phyloP scores from a whole-genome alignment of 2,329 filamentous ascomycete genomes.

The Pezicula radicicola region DNA sequence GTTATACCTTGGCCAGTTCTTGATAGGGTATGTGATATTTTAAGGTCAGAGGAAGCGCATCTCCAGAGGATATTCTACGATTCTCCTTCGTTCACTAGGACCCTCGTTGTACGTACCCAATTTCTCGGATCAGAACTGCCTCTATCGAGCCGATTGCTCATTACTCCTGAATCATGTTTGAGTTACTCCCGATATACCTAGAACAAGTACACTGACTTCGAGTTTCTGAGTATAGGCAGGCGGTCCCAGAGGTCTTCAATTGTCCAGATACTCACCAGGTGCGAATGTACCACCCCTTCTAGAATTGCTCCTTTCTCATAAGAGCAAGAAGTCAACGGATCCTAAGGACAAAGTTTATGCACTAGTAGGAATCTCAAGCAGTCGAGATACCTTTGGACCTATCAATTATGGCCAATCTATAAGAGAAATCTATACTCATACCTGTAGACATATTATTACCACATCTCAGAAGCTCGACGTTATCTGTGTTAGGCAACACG shows the following conservation, averaged over 20 bases:
- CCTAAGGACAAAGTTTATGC: slow-evolving; percentile 27
- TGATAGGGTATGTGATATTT: slow-evolving; percentile 16
- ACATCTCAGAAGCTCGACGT: slow-evolving; percentile 18
- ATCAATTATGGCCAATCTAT: slow-evolving; percentile 20
- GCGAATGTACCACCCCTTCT: slow-evolving; percentile 15
- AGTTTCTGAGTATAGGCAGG: slow-evolving; percentile 2
- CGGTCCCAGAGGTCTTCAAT: slow-evolving; percentile 19
- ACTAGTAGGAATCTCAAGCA: slow-evolving; percentile 22
- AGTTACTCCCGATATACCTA: no score
- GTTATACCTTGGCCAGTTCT: slow-evolving; percentile 34
- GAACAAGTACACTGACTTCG: no score
- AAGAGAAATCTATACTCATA: slow-evolving; percentile 18
- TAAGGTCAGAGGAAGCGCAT: slow-evolving; percentile 10
- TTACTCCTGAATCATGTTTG: no score
- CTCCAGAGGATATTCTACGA: slow-evolving; percentile 14
- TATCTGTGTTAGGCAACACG: slow-evolving; percentile 22
- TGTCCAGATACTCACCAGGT: slow-evolving; percentile 16
- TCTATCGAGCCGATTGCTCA: no score
- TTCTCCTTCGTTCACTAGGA: slow-evolving; percentile 13
- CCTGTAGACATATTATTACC: slow-evolving; percentile 20
- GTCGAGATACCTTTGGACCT: slow-evolving; percentile 12
- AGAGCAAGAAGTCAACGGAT: slow-evolving; percentile 25
- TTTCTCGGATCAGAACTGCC: no score
- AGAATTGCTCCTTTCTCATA: slow-evolving; percentile 22
- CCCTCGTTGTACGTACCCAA: slow-evolving; percentile 4